phyloP scores from a whole-genome alignment of 768 basidiomycete species.

The Boletus reticuloceps region DNA sequence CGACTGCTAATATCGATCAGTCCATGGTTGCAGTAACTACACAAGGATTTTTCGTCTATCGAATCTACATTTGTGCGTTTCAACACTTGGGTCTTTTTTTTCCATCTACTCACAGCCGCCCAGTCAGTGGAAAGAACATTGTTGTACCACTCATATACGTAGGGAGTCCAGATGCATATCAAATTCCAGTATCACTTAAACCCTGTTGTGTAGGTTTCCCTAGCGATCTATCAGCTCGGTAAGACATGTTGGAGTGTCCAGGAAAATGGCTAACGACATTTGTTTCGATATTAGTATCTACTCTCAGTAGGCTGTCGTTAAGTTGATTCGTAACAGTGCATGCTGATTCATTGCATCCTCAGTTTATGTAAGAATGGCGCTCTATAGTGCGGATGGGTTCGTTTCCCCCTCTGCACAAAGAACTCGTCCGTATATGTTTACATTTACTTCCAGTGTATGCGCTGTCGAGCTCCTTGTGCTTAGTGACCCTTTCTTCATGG shows the following conservation, averaged over 20 bases:
- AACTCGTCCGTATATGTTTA: neutral
- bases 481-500: neutral
- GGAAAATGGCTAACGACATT: neutral
- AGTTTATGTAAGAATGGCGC: constrained; percentile 1
- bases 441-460: neutral
- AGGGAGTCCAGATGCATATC: neutral
- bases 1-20: constrained; percentile 1
- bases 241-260: neutral
- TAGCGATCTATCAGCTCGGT: constrained; percentile 8
- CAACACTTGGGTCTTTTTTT: no score
- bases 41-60: constrained; percentile 12
- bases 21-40: neutral
- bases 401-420: neutral
- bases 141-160: constrained; percentile 10
- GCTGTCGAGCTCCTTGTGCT: neutral
- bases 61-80: constrained; percentile 11
- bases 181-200: neutral
- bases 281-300: neutral
- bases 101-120: neutral
- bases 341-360: neutral
- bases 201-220: neutral
- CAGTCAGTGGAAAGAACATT: constrained; percentile 9
- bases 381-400: constrained; percentile 7
- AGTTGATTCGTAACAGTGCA: neutral
- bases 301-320: neutral